Percentiles rank a stretch among this genome's conserved stretches.
Evolutionary conservation across 768 basidiomycete species (phyloP).

Genomic region (Mycena galericulata): DNA sequence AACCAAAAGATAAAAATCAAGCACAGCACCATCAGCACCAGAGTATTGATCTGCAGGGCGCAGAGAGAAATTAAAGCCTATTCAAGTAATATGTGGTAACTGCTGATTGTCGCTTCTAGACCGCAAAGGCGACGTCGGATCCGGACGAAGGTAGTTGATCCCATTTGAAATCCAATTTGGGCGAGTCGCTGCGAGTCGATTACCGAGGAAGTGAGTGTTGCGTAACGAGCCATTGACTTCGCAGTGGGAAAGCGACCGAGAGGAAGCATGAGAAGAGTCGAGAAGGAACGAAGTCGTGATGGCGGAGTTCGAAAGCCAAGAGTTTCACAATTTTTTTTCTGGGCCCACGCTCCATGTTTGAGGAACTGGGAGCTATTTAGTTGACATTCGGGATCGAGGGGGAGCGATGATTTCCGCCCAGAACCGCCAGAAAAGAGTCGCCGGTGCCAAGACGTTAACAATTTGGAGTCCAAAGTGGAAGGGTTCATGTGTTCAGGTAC

Average conservation of each 20-base stretch:
- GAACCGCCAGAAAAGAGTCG: too few relatives aligned
- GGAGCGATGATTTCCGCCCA: too few relatives aligned
- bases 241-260: background rate
- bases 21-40: too few relatives aligned
- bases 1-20: too few relatives aligned
- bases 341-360: too few relatives aligned
- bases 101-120: slow-evolving; percentile 1
- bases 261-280: background rate
- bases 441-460: too few relatives aligned
- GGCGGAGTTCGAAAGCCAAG: slow-evolving; percentile 24
- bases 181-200: background rate
- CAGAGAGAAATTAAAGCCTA: slow-evolving; percentile 3
- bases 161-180: background rate
- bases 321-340: too few relatives aligned
- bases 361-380: too few relatives aligned
- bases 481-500: slow-evolving; percentile 9
- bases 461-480: background rate
- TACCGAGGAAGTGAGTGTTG: background rate
- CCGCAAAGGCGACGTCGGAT: slow-evolving; percentile 10
- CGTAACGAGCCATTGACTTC: background rate
- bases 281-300: slow-evolving; percentile 16
- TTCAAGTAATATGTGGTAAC: slow-evolving; percentile 3
- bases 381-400: too few relatives aligned
- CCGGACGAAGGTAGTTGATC: slow-evolving; percentile 12
- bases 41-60: slow-evolving; percentile 4